phyloP scores from a whole-genome alignment of 345 rosid genomes.

The Camelina laxa region DNA sequence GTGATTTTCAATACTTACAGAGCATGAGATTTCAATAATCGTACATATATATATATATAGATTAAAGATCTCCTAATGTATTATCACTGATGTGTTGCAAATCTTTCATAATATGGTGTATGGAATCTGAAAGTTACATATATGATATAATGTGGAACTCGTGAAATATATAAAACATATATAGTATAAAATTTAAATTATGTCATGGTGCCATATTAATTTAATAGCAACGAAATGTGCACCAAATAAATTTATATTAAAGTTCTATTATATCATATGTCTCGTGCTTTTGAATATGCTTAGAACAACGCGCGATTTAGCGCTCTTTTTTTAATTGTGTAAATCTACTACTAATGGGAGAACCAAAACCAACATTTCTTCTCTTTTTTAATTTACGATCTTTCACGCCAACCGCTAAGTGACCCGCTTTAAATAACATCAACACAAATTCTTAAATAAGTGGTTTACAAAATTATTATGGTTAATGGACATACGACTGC shows the following conservation, averaged over 20 bases:
- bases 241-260: not conserved
- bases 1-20: not conserved
- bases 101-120: too few species aligned
- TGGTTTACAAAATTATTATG: too few species aligned
- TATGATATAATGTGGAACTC: not conserved
- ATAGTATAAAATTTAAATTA: too few species aligned
- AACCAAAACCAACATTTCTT: slow-evolving; percentile 23
- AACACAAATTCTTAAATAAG: too few species aligned
- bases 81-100: too few species aligned
- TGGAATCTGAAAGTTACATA: not conserved
- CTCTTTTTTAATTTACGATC: slow-evolving; percentile 12
- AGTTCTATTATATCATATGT: not conserved
- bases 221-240: not conserved
- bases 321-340: not conserved
- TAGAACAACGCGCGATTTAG: not conserved
- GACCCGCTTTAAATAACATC: not conserved
- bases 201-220: too few species aligned
- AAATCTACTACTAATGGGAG: slow-evolving; percentile 16
- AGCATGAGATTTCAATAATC: not conserved
- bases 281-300: slow-evolving; percentile 32
- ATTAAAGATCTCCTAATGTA: not conserved
- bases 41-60: not conserved
- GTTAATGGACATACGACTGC: too few species aligned
- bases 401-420: slow-evolving; percentile 29
- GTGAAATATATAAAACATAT: too few species aligned